Percentiles rank a stretch among this genome's conserved stretches.
Conservation (phyloP, 2,329 filamentous ascomycete genomes). For the Cladophialophora psammophila region DNA sequence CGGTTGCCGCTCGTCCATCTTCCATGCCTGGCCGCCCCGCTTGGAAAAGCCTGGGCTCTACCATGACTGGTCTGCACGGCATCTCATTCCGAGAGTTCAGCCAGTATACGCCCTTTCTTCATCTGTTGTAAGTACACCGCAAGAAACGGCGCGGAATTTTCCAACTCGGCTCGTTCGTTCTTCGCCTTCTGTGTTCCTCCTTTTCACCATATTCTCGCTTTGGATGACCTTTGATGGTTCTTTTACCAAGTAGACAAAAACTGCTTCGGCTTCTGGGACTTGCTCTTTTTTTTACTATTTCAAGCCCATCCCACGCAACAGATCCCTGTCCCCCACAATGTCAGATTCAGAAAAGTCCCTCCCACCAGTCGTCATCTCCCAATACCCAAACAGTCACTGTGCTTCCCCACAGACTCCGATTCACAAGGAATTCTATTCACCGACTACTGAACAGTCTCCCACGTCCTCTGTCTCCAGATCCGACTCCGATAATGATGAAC, state of each 20-base stretch:
- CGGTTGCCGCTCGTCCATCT: constrained; percentile 15
- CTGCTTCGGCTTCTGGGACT: not conserved
- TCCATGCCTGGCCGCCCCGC: constrained; percentile 7
- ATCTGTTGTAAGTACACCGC: constrained; percentile 8
- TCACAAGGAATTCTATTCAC: constrained; percentile 32
- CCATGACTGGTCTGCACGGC: constrained; percentile 34
- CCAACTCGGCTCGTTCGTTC: not conserved
- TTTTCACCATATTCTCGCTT: not conserved
- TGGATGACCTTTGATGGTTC: not conserved
- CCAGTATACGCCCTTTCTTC: not conserved
- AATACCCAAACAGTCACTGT: constrained; percentile 8
- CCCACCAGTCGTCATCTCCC: constrained; percentile 27
- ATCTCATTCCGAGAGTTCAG: constrained; percentile 26
- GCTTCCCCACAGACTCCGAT: constrained; percentile 19
- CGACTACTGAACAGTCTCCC: constrained; percentile 27
- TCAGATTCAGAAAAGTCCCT: constrained; percentile 27
- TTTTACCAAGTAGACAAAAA: not conserved
- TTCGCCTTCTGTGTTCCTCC: not conserved
- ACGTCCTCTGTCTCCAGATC: constrained; percentile 30
- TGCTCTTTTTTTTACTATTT: not conserved
- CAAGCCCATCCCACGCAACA: not conserved
- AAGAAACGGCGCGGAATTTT: constrained; percentile 3
- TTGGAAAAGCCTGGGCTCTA: constrained; percentile 12
- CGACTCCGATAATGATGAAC: constrained; percentile 32
- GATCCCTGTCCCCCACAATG: constrained; percentile 19